Evolutionary conservation across 108 stramenopile species (phyloP), one percentile per base, ranked within the genome.

Genomic region (Cyclostephanos tholiformis): DNA sequence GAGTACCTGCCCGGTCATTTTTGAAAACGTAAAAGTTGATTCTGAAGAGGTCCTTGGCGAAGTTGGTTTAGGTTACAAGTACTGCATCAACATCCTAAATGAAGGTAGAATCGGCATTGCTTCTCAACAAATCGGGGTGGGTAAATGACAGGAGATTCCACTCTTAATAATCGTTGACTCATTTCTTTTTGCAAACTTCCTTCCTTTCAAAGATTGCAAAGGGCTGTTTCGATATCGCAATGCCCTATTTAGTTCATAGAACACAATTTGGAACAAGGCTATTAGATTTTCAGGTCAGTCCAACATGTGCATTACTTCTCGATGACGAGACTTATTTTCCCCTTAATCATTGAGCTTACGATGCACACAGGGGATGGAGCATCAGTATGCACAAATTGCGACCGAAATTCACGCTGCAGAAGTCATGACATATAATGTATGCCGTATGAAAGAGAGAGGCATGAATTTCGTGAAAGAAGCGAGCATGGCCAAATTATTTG

Each of bases 101-200:
- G 97, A 97, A 87, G 98, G 97, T 8, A 84, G 98, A 52, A 97
- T 98, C 52, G 98, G 98, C 10, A 97, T 97, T 67, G 97, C 90
- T 0, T 87, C 93, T 22, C 95, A 96, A 70, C 93, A 94, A 72
- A 77, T 97, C 62, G 95, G 97, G 29, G 76, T 77, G 23, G 70
- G 76, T 72, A 0, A 14, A 46, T 46, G 35, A 49, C 20, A 17
- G 4, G 48, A 5, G 17, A 52, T 59, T 36, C n/a, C 20, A 48
- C 39, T 48, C 41, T 32, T 41, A 4, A 8, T n/a, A 38, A 43
- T 9, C n/a, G n/a, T 22, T 35, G 30, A 27, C 57, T 58, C 57
- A 27, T 58, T 10, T 30, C 25, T 26, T 26, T n/a, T 58, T 35
- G 57, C 57, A 32, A 30, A 17, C 57, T 30, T 35, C 27, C 17